Conservation (phyloP, 2,329 filamentous ascomycete genomes). For the Sclerotinia subarctica region DNA sequence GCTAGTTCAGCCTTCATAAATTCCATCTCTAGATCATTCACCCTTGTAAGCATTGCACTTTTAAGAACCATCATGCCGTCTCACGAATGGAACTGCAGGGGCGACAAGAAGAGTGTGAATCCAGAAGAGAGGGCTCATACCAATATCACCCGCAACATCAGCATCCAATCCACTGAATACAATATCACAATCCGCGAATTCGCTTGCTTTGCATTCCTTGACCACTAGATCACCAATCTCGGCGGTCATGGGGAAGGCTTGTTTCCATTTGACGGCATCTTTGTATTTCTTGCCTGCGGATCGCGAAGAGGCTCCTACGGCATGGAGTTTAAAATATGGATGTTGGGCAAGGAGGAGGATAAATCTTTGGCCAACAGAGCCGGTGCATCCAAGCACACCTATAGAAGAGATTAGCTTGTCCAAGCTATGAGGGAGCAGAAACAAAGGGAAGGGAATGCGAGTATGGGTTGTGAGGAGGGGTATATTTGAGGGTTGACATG, state of each 20-base stretch:
- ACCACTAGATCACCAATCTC: slow-evolving; percentile 76
- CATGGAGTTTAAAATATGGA: slow-evolving; percentile 80
- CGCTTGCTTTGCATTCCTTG: slow-evolving; percentile 75
- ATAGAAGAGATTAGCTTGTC: not conserved
- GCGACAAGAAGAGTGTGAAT: not conserved
- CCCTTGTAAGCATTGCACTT: not conserved
- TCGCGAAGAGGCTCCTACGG: slow-evolving; percentile 82
- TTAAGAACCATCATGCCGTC: not conserved
- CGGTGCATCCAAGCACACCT: slow-evolving; percentile 86
- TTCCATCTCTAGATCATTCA: slow-evolving; percentile 66
- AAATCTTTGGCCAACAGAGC: slow-evolving; percentile 92
- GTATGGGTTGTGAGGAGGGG: slow-evolving; percentile 16
- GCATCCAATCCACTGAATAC: slow-evolving; percentile 91
- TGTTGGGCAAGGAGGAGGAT: slow-evolving; percentile 88
- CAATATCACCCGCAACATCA: slow-evolving; percentile 87
- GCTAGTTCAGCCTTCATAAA: slow-evolving; percentile 85
- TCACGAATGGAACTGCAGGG: not conserved
- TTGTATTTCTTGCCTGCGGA: slow-evolving; percentile 93
- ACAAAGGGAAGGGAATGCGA: not conserved
- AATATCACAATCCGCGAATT: slow-evolving; percentile 87
- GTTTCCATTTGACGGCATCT: slow-evolving; percentile 94
- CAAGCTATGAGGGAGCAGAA: not conserved
- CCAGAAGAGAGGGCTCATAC: slow-evolving; percentile 47
- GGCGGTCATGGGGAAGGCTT: slow-evolving; percentile 75
- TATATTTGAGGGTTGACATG: slow-evolving; percentile 25